phyloP scores from a whole-genome alignment of 2,329 filamentous ascomycete genomes.

The Hypomyces perniciosus region DNA sequence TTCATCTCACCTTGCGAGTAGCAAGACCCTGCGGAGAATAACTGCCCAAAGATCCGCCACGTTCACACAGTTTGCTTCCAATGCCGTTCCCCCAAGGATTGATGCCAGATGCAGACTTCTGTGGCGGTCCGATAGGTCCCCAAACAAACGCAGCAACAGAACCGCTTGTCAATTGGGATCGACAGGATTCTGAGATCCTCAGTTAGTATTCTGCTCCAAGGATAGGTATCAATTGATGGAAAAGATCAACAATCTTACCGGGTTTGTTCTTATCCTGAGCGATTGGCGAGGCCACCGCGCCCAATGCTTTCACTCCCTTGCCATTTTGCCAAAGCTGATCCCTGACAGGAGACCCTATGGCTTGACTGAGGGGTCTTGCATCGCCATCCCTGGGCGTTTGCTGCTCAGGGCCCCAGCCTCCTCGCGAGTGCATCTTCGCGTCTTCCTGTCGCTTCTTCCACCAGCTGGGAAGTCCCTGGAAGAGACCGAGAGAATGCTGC shows the following conservation, averaged over 20 bases:
- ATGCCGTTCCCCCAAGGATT: neutral
- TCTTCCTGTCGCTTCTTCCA: constrained; percentile 51
- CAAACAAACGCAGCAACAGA: constrained; percentile 20
- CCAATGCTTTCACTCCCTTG: neutral
- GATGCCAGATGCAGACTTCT: constrained; percentile 23
- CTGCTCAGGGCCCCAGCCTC: neutral
- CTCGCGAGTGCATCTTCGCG: constrained; percentile 20
- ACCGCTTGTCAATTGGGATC: neutral
- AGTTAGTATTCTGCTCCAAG: neutral
- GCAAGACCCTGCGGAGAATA: neutral
- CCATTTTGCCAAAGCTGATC: constrained; percentile 2
- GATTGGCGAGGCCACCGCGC: neutral
- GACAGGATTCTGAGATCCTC: constrained; percentile 2
- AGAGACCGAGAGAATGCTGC: constrained; percentile 65
- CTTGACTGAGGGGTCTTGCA: neutral
- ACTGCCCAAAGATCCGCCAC: neutral
- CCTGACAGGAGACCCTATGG: neutral
- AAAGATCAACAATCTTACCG: neutral
- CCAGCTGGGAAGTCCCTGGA: constrained; percentile 56
- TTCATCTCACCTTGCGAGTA: too few relatives aligned
- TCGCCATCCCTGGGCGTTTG: neutral
- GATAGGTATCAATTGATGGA: neutral
- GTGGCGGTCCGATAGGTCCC: constrained; percentile 25
- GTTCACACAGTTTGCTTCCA: neutral
- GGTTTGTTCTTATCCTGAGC: neutral